Base-by-base conservation (phyloP, 2,329 filamentous ascomycete species). In the Talaromyces rugulosus region DNA sequence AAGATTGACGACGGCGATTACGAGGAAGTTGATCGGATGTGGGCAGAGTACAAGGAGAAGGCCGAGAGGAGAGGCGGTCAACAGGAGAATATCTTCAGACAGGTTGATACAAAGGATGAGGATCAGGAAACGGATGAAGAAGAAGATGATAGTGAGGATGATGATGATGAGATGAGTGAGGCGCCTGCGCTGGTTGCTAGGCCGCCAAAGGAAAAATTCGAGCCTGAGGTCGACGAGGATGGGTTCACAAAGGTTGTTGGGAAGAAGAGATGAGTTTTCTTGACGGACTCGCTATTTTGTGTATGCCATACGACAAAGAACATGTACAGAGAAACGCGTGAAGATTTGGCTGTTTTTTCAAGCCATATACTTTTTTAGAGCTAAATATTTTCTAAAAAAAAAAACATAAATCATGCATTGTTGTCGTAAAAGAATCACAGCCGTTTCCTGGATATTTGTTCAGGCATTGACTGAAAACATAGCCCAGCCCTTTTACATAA, bases 191-290 rank as follows among this genome's bases (percentile, higher is more conserved):
- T 89, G 65, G 83, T 87, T 47, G 36, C 56, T n/a, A 72, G 80
- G 44, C 80, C 73, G 53, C 79, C 81, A 14, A 87, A 82, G 73
- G 86, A 90, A 74, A 90, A 87, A 77, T 75, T 81, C 16, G 83
- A 85, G 71, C 89, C 90, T 0, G 86, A 91, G 73, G 81, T 93
- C 53, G 90, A 94, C 74, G 89, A 92, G 67, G 90, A 94, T 71
- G 90, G 90, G 4, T 94, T 94, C 73, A 91, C 87, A 16, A 91
- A 84, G 75, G 89, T 92, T 66, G 84, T 87, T 60, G 83, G 85
- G 69, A 90, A 87, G 79, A 90, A 81, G 79, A 82, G 78, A 73
- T 73, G 69, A 70, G 33, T 57, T 52, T 63, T 30, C 12, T 36
- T 12, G 5, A 33, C 9, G 16, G 34, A 16, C 3, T 36, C 5